Evolutionary conservation across 805 yeast genomes (phyloP).

Genomic region (Cyberlindnera petersonii): DNA sequence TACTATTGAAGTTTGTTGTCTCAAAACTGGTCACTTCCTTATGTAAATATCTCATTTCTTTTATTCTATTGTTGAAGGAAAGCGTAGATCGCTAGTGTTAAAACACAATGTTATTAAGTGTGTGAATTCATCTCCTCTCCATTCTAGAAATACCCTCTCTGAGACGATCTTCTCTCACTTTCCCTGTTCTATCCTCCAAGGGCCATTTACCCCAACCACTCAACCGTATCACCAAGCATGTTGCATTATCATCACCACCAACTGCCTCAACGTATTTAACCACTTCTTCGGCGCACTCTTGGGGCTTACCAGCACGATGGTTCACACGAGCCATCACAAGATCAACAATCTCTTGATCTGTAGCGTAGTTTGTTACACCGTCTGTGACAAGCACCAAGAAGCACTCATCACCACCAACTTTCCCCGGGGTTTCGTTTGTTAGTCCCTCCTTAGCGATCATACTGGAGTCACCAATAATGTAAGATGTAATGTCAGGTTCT

Average conservation of each 20-base stretch:
- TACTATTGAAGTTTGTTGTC: not conserved
- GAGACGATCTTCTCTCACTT: constrained; percentile 67
- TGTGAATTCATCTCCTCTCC: constrained; percentile 16
- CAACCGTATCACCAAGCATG: constrained; percentile 75
- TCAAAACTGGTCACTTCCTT: not conserved
- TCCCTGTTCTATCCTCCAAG: constrained; percentile 75
- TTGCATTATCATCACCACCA: constrained; percentile 95
- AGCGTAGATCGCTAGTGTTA: no score
- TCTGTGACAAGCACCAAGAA: constrained; percentile 81
- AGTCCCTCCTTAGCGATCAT: constrained; percentile 31
- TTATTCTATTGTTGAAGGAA: no score
- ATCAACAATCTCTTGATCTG: constrained; percentile 92
- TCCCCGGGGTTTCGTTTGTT: constrained; percentile 25
- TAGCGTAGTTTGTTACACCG: constrained; percentile 76
- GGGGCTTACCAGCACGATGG: constrained; percentile 49
- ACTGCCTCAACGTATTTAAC: constrained; percentile 77
- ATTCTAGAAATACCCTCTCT: constrained; percentile 34
- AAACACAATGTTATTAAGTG: not conserved
- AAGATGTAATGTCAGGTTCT: constrained; percentile 83
- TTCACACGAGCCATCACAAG: constrained; percentile 74
- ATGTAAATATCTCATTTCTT: not conserved
- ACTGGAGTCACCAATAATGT: constrained; percentile 57
- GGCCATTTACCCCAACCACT: constrained; percentile 97
- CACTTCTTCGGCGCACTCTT: constrained; percentile 79
- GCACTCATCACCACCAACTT: constrained; percentile 76